Evolutionary conservation across 2,329 filamentous ascomycete species (phyloP), one percentile per base, ranked within the genome.

Genomic region (Aspergillus cejpii): DNA sequence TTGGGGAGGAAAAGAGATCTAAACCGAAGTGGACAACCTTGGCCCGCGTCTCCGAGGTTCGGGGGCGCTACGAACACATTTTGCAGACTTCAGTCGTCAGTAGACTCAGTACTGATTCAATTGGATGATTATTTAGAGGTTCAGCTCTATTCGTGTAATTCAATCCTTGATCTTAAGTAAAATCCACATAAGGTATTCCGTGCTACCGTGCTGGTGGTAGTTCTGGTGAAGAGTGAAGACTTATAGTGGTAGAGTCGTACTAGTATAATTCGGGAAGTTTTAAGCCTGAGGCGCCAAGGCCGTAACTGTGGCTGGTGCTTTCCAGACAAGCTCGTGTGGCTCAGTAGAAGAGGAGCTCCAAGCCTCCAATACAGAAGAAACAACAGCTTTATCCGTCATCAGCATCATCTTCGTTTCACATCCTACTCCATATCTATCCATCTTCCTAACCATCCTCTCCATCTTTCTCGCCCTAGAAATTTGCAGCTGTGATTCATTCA

Each of bases 1-100:
- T 50, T 56, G 48, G 51, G 50, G 50, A 43, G 46, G 48, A 53
- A 54, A 49, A 52, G 50, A 50, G 44, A 44, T 41, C 41, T 37
- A n/a, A 34, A 48, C 45, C 47, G 50, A 50, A 50, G 53, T 51
- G 52, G 55, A 56, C 48, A 45, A 45, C 38, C 39, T 47, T 11
- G 45, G 48, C 51, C 54, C 53, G 57, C 49, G 48, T 44, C 48
- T 54, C 62, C 62, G 61, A 64, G 61, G 62, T 59, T 60, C 57
- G 59, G 53, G 54, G 51, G 41, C 12, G 23, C 8, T 28, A 15
- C 15, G 24, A 20, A n/a, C n/a, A n/a, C n/a, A n/a, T n/a, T n/a
- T n/a, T n/a, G n/a, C n/a, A n/a, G n/a, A n/a, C n/a, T n/a, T n/a
- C n/a, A n/a, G n/a, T n/a, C n/a, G n/a, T n/a, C n/a, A n/a, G n/a